Percentiles rank a stretch among this genome's conserved stretches.
Evolutionary conservation across 208 protist genomes (phyloP).

Genomic region (Leishmania tarentolae): DNA sequence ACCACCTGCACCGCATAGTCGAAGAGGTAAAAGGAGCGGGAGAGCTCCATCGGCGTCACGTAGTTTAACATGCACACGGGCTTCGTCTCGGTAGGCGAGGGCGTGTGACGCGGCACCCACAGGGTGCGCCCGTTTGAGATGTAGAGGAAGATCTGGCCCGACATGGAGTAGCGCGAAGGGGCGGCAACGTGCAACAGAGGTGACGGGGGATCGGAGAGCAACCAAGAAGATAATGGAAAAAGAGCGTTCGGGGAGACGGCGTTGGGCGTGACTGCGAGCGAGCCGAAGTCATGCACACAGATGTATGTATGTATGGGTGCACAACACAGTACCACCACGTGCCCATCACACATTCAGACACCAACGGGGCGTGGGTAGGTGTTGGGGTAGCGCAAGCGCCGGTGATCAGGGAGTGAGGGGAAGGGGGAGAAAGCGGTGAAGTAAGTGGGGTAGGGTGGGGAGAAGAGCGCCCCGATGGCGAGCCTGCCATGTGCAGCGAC

Average conservation of each 20-base stretch:
- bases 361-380: neutral
- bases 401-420: neutral
- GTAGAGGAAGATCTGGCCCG: conserved; percentile 74
- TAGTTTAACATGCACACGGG: conserved; percentile 70
- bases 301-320: neutral
- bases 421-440: neutral
- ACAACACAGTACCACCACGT: neutral
- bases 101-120: conserved; percentile 84
- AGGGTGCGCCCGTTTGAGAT: conserved; percentile 74
- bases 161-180: conserved; percentile 24
- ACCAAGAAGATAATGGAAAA: conserved; percentile 12
- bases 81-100: conserved; percentile 51
- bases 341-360: neutral
- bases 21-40: conserved; percentile 86
- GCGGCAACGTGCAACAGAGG: neutral
- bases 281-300: conserved; percentile 2
- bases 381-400: too few species aligned
- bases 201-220: neutral
- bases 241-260: conserved; percentile 20
- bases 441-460: neutral
- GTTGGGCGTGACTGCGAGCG: neutral
- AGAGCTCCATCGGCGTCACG: conserved; percentile 74
- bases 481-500: neutral
- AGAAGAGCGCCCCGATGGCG: neutral
- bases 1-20: conserved; percentile 80